These are phyloP conservation scores for Globisporangium radiosum DNA, from an alignment of 352 stramenopile species.

Conservation along the genomic window DNA sequence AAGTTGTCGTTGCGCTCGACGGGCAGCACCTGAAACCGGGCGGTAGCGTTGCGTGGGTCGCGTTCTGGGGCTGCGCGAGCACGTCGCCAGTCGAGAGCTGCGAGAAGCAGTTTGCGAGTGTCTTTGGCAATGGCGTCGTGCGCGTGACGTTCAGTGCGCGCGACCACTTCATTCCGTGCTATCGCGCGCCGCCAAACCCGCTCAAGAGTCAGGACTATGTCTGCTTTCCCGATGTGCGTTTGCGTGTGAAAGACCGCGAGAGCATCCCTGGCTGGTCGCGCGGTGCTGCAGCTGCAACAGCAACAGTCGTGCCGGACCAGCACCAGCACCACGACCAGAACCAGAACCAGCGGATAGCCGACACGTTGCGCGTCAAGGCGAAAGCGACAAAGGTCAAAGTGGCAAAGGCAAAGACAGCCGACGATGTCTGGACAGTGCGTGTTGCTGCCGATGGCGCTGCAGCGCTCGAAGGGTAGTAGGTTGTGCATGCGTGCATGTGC, in stretches of 20 bases:
- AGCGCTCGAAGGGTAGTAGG: background rate
- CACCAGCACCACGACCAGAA: background rate
- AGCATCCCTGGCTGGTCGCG: constrained; percentile 77
- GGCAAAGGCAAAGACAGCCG: background rate
- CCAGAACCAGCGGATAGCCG: background rate
- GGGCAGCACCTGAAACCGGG: constrained; percentile 73
- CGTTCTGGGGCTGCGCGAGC: constrained; percentile 73
- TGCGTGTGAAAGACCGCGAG: constrained; percentile 74
- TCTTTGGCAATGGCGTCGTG: constrained; percentile 59
- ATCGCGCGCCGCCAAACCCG: constrained; percentile 68
- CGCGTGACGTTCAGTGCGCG: constrained; percentile 61
- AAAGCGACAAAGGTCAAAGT: background rate
- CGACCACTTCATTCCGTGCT: constrained; percentile 85
- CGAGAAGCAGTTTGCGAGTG: constrained; percentile 62
- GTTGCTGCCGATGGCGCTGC: constrained; percentile 1
- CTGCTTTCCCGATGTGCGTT: constrained; percentile 60
- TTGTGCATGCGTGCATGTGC: no score
- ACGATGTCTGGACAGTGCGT: constrained; percentile 4
- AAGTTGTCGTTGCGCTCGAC: constrained; percentile 48
- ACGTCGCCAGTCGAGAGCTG: constrained; percentile 50
- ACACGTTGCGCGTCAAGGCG: background rate
- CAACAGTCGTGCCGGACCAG: background rate
- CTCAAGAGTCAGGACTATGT: constrained; percentile 62
- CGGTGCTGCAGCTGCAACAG: background rate
- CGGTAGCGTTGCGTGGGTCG: constrained; percentile 66